Evolutionary conservation across 164 flowering plant genomes (phyloP), one percentile per base, ranked within the genome.

Genomic region (Nymphaea colorata): DNA sequence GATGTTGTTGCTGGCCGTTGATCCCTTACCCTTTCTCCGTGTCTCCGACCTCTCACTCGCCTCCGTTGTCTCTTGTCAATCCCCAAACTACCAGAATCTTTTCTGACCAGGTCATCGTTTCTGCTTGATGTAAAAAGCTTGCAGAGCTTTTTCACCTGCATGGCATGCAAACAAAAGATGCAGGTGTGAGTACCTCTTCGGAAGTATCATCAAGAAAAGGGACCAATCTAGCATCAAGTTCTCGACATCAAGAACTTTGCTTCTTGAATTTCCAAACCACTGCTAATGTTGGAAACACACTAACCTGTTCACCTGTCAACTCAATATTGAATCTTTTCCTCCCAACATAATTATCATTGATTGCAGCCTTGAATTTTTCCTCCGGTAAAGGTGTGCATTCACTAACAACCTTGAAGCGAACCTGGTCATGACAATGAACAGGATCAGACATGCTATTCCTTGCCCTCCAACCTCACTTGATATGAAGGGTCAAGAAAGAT

Each of bases 321-420:
- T 73, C 68, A 71, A 82, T 67, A 47, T 79, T 68, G 67, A 84
- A 86, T 70, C 84, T 84, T 69, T 71, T 82, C 61, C 68, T 79
- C 7, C 76, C 65, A 67, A 66, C 82, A 72, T 84, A 84, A 68
- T 82, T 82, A 2, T 79, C 82, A 71, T 84, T 78, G 64, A 84
- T 77, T 17, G 74, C 84, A 45, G 66, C 68, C 73, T 70, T 86
- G 71, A 86, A 84, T 74, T 77, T 77, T 64, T 81, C 87, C 78
- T 81, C 85, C 3, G 81, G 73, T 72, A 86, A 72, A 6, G 90
- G 90, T 67, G 72, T 61, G 77, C 87, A 84, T 71, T 84, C 86
- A 15, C 78, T 75, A 53, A 77, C 16, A 59, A 82, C 71, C 47
- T 71, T 64, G 74, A 82, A 85, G 0, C 85, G 81, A 42, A 85